Evolutionary conservation across 129 eudicot genomes (phyloP).

Genomic region (Calendula officinalis): DNA sequence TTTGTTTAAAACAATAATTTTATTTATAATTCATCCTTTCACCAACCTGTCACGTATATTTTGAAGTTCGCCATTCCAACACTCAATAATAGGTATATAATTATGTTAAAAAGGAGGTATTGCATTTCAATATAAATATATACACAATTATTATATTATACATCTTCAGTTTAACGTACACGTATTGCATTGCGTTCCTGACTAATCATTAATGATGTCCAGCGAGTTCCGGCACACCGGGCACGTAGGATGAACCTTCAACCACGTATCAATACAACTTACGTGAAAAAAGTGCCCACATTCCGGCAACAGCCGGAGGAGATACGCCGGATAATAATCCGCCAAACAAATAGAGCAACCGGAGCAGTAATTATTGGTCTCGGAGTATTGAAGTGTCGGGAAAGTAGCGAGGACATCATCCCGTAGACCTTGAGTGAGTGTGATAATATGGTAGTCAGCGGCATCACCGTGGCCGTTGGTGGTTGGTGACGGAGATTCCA

Average conservation of each 20-base stretch:
- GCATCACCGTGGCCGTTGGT: neutral
- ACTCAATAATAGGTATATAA: too few species aligned
- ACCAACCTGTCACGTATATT: too few species aligned
- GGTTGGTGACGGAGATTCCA: neutral
- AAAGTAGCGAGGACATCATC: conserved; percentile 3
- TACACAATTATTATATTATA: too few species aligned
- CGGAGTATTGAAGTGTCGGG: conserved; percentile 13
- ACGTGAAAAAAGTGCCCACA: conserved; percentile 29
- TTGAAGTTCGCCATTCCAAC: too few species aligned
- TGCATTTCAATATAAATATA: too few species aligned
- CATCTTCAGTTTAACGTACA: too few species aligned
- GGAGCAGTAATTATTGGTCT: neutral
- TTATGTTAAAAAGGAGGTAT: too few species aligned
- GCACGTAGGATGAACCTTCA: conserved; percentile 24
- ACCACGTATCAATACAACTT: conserved; percentile 31
- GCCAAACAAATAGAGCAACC: conserved; percentile 2
- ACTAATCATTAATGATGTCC: neutral
- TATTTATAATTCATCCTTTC: too few species aligned
- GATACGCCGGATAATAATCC: neutral
- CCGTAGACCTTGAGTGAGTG: neutral
- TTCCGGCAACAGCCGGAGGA: conserved; percentile 17
- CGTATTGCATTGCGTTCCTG: neutral
- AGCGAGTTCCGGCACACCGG: conserved; percentile 28
- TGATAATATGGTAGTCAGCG: neutral
- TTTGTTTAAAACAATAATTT: too few species aligned